Conservation (phyloP, 163 green algal genomes). For the Dunaliella salina region DNA sequence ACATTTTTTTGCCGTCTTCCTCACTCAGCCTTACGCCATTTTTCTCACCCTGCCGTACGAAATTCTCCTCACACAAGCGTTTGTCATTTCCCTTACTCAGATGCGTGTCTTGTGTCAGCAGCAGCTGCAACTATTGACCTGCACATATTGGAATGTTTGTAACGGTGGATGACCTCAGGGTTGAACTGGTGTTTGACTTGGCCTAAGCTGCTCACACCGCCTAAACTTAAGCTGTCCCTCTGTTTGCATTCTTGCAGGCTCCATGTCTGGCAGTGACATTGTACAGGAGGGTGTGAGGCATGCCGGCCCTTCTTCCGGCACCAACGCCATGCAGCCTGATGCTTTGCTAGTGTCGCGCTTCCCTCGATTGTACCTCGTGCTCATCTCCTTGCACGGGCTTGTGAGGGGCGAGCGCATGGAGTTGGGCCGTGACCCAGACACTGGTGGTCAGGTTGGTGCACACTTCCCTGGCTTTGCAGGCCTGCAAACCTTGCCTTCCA, state of each 20-base stretch:
- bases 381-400: slow-evolving; percentile 90
- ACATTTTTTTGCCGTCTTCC: too few relatives aligned
- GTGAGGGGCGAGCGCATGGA: slow-evolving; percentile 90
- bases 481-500: neutral
- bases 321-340: slow-evolving; percentile 1
- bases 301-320: neutral
- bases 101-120: too few relatives aligned
- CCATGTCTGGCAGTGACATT: neutral
- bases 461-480: too few relatives aligned
- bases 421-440: slow-evolving; percentile 89
- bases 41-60: too few relatives aligned
- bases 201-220: too few relatives aligned
- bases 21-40: too few relatives aligned
- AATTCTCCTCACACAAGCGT: too few relatives aligned
- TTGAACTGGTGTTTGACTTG: too few relatives aligned
- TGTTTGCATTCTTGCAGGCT: neutral
- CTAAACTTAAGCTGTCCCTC: neutral
- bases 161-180: too few relatives aligned
- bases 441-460: slow-evolving; percentile 80
- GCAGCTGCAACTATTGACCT: too few relatives aligned
- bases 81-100: too few relatives aligned
- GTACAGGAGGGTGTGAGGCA: neutral
- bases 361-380: slow-evolving; percentile 81
- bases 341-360: slow-evolving; percentile 27
- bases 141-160: too few relatives aligned